phyloP scores from a whole-genome alignment of 176 grass and related monocot genomes.

The Ensete glaucum region DNA sequence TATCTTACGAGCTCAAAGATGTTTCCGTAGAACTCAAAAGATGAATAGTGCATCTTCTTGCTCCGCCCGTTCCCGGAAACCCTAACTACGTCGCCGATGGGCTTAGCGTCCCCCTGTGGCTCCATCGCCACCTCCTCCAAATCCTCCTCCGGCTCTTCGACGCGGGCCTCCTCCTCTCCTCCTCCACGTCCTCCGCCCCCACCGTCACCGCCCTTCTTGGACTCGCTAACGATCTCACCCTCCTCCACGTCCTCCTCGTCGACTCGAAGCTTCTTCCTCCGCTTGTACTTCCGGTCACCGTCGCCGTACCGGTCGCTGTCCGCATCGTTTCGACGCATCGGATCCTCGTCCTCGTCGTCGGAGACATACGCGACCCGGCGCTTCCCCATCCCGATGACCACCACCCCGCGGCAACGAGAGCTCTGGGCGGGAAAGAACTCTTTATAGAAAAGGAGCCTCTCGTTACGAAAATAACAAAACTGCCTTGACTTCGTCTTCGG shows the following conservation, averaged over 20 bases:
- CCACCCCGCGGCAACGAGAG: too few species aligned
- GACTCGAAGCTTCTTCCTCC: constrained; percentile 25
- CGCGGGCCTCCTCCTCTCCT: constrained; percentile 16
- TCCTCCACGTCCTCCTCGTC: constrained; percentile 46
- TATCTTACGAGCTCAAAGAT: constrained; percentile 59
- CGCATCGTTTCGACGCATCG: constrained; percentile 11
- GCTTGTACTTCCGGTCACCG: constrained; percentile 32
- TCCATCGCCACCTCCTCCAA: constrained; percentile 17
- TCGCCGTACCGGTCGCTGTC: constrained; percentile 2
- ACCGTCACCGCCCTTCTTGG: constrained; percentile 12
- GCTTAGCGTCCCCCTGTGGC: constrained; percentile 34
- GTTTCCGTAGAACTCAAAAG: constrained; percentile 85
- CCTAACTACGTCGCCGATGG: constrained; percentile 51
- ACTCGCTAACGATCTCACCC: constrained; percentile 31
- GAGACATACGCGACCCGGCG: constrained; percentile 49
- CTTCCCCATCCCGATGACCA: constrained; percentile 47
- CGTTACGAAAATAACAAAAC: neutral
- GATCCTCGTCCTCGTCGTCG: constrained; percentile 49
- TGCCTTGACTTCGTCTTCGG: too few species aligned
- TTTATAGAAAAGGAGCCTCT: too few species aligned
- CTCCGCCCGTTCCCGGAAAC: constrained; percentile 67
- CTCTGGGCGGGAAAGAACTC: neutral
- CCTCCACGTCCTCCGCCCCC: constrained; percentile 32
- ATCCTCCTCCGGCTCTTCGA: constrained; percentile 36
- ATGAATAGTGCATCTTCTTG: constrained; percentile 56